Evolutionary conservation across 2,329 filamentous ascomycete species (phyloP), one percentile per base, ranked within the genome.

Genomic region (Exophiala sp.): DNA sequence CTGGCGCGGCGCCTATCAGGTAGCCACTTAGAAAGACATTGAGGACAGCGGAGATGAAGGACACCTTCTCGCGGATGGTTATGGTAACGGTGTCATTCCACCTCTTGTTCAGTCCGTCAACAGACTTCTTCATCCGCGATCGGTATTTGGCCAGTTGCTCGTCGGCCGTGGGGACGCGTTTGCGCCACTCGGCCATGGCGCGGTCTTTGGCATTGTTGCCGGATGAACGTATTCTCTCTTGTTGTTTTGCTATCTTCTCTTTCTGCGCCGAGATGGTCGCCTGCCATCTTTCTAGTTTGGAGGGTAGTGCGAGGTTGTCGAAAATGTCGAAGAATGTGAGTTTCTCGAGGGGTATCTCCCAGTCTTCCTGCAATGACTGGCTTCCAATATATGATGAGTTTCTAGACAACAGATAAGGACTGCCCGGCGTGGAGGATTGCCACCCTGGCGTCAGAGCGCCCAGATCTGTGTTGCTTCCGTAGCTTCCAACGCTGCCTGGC

Each of bases 1-100:
- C 79, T 0, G 94, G 91, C 64, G 80, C 86, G 29, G 84, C 90
- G 57, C 94, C 94, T 49, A 99, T 88, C 43, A 99, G 77, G 70
- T 96, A 97, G 54, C 92, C 94, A 62, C 90, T 95, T 68, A 97
- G 85, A 72, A 99, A 95, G 70, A 99, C 94, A 73, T 99, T 99
- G 75, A 96, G 83, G 62, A 96, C 91, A 65, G 91, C 94, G 57
- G 85, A 92, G 59, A 99, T 96, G 72, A 99, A 99, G 5, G 92
- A 91, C 45, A 95, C 77, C 78, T 99, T 99, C 75, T 99, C 94
- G 54, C 91, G 85, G 46, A 89, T 72, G 1, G 91, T 96, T 63
- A 99, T 91, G 7, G 84, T 86, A 65, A 90, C 90, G 14, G 88
- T 89, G 67, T 96, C 88, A 67, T 89, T 94, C 91, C 92, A 99